Evolutionary conservation across 306 rosid genomes (phyloP).

Genomic region (Prosopis cineraria): DNA sequence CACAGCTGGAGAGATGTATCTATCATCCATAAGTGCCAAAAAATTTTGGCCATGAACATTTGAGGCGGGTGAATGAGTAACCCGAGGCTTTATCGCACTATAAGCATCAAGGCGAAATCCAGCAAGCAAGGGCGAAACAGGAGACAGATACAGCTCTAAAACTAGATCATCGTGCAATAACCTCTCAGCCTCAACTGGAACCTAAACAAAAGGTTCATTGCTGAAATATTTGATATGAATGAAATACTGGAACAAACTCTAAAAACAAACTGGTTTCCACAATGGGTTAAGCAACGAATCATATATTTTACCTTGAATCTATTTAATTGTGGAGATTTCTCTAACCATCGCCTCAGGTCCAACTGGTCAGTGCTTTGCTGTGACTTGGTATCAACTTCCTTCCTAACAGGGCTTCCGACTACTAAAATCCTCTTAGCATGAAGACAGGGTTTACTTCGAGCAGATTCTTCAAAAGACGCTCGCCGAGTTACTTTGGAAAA

Average conservation of each 20-base stretch:
- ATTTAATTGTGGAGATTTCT: constrained; percentile 73
- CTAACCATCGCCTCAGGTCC: constrained; percentile 64
- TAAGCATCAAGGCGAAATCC: constrained; percentile 95
- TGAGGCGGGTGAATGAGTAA: constrained; percentile 81
- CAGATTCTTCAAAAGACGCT: constrained; percentile 83
- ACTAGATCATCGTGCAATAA: constrained; percentile 69
- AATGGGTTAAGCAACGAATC: constrained; percentile 28
- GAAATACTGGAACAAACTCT: constrained; percentile 8
- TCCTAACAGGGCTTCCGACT: constrained; percentile 65
- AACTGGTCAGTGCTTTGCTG: constrained; percentile 67
- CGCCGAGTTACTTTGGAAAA: constrained; percentile 71
- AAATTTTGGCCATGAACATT: constrained; percentile 47
- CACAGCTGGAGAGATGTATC: constrained; percentile 84
- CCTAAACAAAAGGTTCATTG: constrained; percentile 46
- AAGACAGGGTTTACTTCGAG: constrained; percentile 75
- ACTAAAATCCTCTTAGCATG: constrained; percentile 95
- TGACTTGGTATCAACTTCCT: constrained; percentile 58
- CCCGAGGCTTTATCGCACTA: constrained; percentile 85
- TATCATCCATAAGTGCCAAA: constrained; percentile 69
- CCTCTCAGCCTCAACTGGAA: constrained; percentile 92
- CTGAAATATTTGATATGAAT: constrained; percentile 5
- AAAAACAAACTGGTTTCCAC: constrained; percentile 12
- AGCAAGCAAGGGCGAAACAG: constrained; percentile 72
- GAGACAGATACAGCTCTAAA: constrained; percentile 75
- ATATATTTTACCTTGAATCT: constrained; percentile 77